A percentile compares a stretch with the other conserved stretches of the same genome.
Evolutionary conservation across 1,284 basidiomycete species (phyloP).

Genomic region (Amylostereum areolatum): DNA sequence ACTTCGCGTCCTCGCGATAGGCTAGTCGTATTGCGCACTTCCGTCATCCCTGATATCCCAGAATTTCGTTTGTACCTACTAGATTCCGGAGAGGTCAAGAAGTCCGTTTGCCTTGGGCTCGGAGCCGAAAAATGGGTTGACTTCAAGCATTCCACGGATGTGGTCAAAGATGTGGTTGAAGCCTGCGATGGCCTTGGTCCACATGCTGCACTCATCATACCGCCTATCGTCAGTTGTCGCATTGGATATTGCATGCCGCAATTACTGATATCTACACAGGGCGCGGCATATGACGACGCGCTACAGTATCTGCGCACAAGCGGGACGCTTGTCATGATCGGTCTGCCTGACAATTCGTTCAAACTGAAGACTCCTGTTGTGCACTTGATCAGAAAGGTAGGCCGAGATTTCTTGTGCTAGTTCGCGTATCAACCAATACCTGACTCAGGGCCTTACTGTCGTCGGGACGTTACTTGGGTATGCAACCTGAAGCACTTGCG

Average conservation of each 20-base stretch:
- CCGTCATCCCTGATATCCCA: background rate
- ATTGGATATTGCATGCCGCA: background rate
- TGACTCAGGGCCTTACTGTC: constrained; percentile 44
- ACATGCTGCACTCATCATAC: constrained; percentile 57
- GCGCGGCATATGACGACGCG: constrained; percentile 59
- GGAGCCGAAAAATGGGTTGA: constrained; percentile 72
- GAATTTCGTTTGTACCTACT: background rate
- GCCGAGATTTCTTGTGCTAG: constrained; percentile 11
- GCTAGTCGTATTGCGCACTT: constrained; percentile 12
- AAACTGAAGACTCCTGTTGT: constrained; percentile 66
- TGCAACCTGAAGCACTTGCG: too few relatives aligned
- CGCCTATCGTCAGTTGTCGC: constrained; percentile 30
- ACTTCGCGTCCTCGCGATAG: constrained; percentile 66
- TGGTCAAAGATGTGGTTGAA: constrained; percentile 45
- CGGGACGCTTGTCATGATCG: constrained; percentile 60
- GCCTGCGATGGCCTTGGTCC: constrained; percentile 61
- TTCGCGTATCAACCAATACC: background rate
- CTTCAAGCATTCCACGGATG: constrained; percentile 47
- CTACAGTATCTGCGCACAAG: constrained; percentile 51
- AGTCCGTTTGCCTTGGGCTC: constrained; percentile 46
- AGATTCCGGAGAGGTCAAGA: constrained; percentile 66
- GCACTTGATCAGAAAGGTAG: constrained; percentile 71
- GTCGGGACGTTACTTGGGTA: constrained; percentile 27
- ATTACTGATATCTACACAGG: constrained; percentile 15
- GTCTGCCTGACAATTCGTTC: constrained; percentile 43